phyloP scores from a whole-genome alignment of 371 early-diverging fungal genomes.

The Batkoa obscura region DNA sequence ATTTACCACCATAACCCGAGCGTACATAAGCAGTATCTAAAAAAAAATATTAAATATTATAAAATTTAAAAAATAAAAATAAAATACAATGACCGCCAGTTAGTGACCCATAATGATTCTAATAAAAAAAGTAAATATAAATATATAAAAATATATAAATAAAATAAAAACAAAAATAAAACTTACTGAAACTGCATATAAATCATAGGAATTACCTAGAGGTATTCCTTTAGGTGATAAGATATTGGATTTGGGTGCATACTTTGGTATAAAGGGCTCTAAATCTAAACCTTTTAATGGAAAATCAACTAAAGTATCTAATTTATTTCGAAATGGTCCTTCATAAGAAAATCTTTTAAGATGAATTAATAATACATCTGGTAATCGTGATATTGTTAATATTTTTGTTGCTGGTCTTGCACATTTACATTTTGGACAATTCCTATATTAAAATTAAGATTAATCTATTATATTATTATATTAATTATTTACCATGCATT shows the following conservation, averaged over 20 bases:
- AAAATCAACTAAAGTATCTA: slow-evolving; percentile 71
- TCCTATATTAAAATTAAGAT: slow-evolving; percentile 12
- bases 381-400: slow-evolving; percentile 57
- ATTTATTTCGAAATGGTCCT: slow-evolving; percentile 81
- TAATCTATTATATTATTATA: neutral
- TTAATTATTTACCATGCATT: slow-evolving; percentile 49
- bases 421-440: slow-evolving; percentile 69
- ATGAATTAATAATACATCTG: slow-evolving; percentile 74
- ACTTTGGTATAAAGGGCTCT: slow-evolving; percentile 4
- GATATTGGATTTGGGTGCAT: slow-evolving; percentile 4
- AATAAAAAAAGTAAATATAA: too few species aligned
- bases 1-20: slow-evolving; percentile 50
- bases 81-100: slow-evolving; percentile 91
- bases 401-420: slow-evolving; percentile 56
- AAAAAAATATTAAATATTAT: too few species aligned
- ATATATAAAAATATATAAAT: too few species aligned
- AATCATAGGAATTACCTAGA: slow-evolving; percentile 32
- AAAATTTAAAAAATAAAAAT: too few species aligned
- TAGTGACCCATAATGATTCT: slow-evolving; percentile 84
- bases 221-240: neutral
- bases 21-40: slow-evolving; percentile 82
- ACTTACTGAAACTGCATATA: slow-evolving; percentile 87
- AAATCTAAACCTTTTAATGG: slow-evolving; percentile 33
- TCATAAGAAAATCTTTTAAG: slow-evolving; percentile 84
- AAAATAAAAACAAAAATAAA: too few species aligned